Evolutionary conservation across 129 eudicot genomes (phyloP).

Genomic region (Deinandra increscens): DNA sequence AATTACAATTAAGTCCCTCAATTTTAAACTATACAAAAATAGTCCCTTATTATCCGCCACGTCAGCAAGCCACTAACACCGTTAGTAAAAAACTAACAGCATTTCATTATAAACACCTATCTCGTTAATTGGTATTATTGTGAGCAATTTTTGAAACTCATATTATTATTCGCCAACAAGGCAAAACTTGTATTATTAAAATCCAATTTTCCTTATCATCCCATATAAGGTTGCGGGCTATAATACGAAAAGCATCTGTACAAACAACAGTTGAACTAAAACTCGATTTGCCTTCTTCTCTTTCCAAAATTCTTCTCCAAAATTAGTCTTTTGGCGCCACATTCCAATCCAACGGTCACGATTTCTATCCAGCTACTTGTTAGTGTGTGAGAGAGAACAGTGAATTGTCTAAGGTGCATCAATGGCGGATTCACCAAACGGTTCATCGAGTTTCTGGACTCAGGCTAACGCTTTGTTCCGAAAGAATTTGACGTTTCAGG

Average conservation of each 20-base stretch:
- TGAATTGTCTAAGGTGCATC: constrained; percentile 5
- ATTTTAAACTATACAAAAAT: too few species aligned
- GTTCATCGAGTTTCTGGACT: constrained; percentile 52
- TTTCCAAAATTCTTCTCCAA: neutral
- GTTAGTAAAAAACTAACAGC: too few species aligned
- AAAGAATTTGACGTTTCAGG: constrained; percentile 82
- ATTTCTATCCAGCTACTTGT: constrained; percentile 13
- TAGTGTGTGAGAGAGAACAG: constrained; percentile 28
- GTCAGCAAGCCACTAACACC: too few species aligned
- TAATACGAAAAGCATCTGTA: constrained; percentile 23
- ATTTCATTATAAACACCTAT: too few species aligned
- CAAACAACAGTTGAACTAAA: constrained; percentile 9
- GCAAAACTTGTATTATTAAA: too few species aligned
- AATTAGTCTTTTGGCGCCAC: constrained; percentile 49
- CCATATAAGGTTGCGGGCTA: neutral
- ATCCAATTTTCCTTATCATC: too few species aligned
- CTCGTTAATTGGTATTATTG: too few species aligned
- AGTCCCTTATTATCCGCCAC: too few species aligned
- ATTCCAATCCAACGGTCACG: constrained; percentile 34
- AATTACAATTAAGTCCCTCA: too few species aligned
- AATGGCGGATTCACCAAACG: constrained; percentile 41
- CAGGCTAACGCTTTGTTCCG: constrained; percentile 84
- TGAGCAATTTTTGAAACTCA: too few species aligned
- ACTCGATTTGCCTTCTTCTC: constrained; percentile 11
- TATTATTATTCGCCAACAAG: too few species aligned